Evolutionary conservation across 2,329 filamentous ascomycete genomes (phyloP).

Genomic region (Stromatinia cepivora): DNA sequence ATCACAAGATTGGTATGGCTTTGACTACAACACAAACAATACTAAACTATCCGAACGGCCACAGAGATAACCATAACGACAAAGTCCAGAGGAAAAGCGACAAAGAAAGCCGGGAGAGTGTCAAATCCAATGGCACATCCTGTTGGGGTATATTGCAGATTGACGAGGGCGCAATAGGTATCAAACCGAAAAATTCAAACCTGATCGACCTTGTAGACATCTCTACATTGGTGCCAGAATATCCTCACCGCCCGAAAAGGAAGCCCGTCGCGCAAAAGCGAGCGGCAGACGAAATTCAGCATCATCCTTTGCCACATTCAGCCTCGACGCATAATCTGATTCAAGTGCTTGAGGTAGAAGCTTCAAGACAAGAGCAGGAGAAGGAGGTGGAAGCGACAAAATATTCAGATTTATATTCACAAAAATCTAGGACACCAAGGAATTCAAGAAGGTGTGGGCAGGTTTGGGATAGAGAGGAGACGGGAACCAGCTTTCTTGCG

Average conservation of each 20-base stretch:
- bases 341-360: background rate
- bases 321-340: background rate
- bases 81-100: background rate
- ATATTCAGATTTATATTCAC: background rate
- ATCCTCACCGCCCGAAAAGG: background rate
- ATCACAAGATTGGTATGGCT: background rate
- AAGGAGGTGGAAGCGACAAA: background rate
- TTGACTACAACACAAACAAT: background rate
- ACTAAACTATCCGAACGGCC: background rate
- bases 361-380: background rate
- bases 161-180: background rate
- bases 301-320: background rate
- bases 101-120: background rate
- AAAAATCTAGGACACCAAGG: background rate
- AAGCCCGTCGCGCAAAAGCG: too few species aligned
- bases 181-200: background rate
- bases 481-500: background rate
- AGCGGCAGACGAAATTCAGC: background rate
- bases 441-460: background rate
- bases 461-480: slow-evolving; percentile 3
- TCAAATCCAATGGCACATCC: background rate
- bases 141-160: background rate
- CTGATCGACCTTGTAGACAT: background rate
- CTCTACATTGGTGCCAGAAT: background rate
- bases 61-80: background rate